Conservation (phyloP, 495 filamentous ascomycete genomes). For the Penicillium psychrofluorescens region DNA sequence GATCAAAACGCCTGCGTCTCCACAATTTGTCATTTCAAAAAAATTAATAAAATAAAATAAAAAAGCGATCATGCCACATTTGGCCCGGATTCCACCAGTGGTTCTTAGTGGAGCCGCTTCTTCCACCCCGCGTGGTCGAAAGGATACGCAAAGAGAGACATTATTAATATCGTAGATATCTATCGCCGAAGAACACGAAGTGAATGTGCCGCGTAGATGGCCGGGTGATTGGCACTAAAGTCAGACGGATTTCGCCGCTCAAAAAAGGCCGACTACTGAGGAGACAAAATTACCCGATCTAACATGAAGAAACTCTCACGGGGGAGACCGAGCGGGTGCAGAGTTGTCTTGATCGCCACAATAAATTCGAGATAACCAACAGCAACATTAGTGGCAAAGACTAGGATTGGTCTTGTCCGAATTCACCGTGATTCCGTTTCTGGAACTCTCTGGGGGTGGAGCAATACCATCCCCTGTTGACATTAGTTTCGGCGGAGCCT, state of each 20-base stretch:
- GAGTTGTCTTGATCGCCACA: conserved; percentile 10
- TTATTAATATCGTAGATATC: too few species aligned
- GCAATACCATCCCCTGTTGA: conserved; percentile 11
- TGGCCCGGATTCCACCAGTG: too few species aligned
- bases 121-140: too few species aligned
- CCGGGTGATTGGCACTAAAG: too few species aligned
- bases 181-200: too few species aligned
- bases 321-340: neutral
- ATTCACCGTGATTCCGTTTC: conserved; percentile 9
- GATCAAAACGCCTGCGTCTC: neutral
- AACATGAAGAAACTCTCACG: neutral
- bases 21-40: conserved; percentile 19
- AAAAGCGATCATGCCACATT: too few species aligned
- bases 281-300: conserved; percentile 22
- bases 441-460: conserved; percentile 13
- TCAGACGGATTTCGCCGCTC: too few species aligned
- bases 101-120: too few species aligned
- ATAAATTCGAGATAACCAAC: too few species aligned
- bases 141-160: too few species aligned
- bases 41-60: conserved; percentile 2
- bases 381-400: conserved; percentile 6
- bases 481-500: conserved; percentile 4
- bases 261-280: neutral
- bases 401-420: neutral
- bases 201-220: too few species aligned